Percentiles rank a stretch among this genome's conserved stretches.
These are phyloP conservation scores for Ceratobasidium papillatum DNA, from an alignment of 1,284 basidiomycete genomes.

Conservation along the genomic window DNA sequence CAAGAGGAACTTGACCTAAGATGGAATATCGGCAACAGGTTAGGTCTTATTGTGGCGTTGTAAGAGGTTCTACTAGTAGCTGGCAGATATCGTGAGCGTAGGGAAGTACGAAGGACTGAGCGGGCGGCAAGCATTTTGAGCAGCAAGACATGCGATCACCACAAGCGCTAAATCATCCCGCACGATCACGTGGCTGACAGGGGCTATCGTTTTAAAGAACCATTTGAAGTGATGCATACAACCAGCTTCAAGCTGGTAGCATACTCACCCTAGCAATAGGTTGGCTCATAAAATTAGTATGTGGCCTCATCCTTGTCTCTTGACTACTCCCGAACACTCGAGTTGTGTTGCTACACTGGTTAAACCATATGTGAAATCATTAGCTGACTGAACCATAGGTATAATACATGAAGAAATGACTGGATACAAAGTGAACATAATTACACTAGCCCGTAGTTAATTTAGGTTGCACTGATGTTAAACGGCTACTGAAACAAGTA, in stretches of 20 bases:
- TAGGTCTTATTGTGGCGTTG: too few species aligned
- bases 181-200: background rate
- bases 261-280: too few species aligned
- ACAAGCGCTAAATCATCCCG: background rate
- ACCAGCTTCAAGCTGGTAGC: too few species aligned
- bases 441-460: background rate
- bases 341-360: background rate
- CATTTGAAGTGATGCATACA: too few species aligned
- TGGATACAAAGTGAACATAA: background rate
- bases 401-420: background rate
- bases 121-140: constrained; percentile 13
- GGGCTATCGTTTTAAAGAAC: too few species aligned
- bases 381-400: background rate
- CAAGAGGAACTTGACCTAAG: background rate
- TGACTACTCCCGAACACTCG: too few species aligned
- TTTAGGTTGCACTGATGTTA: too few species aligned
- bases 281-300: too few species aligned
- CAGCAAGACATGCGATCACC: background rate
- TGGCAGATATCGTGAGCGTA: background rate
- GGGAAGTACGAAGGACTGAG: background rate
- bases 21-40: too few species aligned
- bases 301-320: too few species aligned
- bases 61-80: background rate
- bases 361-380: too few species aligned
- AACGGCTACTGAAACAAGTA: too few species aligned